A percentile compares a stretch with the other conserved stretches of the same genome.
Conservation (phyloP, 140 eudicot species). For the Flaveria floridana region DNA sequence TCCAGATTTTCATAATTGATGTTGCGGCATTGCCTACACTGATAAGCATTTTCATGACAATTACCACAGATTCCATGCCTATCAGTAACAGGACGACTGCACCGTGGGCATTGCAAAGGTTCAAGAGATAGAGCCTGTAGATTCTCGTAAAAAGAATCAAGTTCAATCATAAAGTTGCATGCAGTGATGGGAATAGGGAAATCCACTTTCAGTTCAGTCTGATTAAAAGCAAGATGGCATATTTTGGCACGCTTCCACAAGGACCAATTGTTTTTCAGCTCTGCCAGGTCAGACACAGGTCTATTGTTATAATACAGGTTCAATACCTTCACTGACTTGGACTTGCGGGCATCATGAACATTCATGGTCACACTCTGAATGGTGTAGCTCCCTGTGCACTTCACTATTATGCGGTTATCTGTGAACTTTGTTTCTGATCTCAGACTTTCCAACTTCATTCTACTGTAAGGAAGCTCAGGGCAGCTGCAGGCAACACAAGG, state of each 20-base stretch:
- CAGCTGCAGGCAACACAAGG: slow-evolving; percentile 99
- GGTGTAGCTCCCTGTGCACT: slow-evolving; percentile 98
- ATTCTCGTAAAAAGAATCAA: slow-evolving; percentile 96
- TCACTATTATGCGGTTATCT: slow-evolving; percentile 95
- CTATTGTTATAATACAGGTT: slow-evolving; percentile 94
- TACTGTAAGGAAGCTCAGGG: slow-evolving; percentile 92
- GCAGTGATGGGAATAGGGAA: slow-evolving; percentile 98
- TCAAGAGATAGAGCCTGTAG: slow-evolving; percentile 98
- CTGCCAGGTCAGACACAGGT: slow-evolving; percentile 97
- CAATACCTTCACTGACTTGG: slow-evolving; percentile 93
- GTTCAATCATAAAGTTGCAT: slow-evolving; percentile 97
- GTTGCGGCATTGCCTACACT: slow-evolving; percentile 99
- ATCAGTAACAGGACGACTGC: slow-evolving; percentile 99
- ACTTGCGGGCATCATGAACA: slow-evolving; percentile 99
- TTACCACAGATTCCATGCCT: slow-evolving; percentile 92
- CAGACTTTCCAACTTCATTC: slow-evolving; percentile 94
- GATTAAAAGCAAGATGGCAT: slow-evolving; percentile 92
- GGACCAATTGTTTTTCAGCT: slow-evolving; percentile 95
- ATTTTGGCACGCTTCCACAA: slow-evolving; percentile 98
- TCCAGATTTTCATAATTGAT: slow-evolving; percentile 94
- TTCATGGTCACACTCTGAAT: slow-evolving; percentile 97
- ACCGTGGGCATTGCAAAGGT: slow-evolving; percentile 97
- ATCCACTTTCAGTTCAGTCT: slow-evolving; percentile 93
- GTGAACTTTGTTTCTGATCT: slow-evolving; percentile 97
- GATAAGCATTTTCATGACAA: slow-evolving; percentile 98